Conservation (phyloP, 2,329 filamentous ascomycete species). For the Colletotrichum shisoi region DNA sequence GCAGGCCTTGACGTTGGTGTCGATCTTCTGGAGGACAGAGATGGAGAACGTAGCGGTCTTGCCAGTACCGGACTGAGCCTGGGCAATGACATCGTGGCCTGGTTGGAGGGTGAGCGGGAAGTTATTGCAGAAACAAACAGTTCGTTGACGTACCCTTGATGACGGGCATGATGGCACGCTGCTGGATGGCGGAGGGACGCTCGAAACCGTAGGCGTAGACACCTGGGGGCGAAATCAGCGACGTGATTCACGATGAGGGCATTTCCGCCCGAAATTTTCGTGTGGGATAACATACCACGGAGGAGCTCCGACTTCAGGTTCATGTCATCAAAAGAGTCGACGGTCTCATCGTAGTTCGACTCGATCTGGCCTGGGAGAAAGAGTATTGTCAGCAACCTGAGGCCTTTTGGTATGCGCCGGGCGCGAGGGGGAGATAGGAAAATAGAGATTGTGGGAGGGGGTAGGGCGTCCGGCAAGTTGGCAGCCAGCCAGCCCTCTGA, state of each 20-base stretch:
- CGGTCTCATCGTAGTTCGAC: slow-evolving; percentile 99
- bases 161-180: slow-evolving; percentile 99
- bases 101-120: slow-evolving; percentile 39
- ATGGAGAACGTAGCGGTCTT: slow-evolving; percentile 99
- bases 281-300: slow-evolving; percentile 65
- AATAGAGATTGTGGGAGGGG: slow-evolving; percentile 1
- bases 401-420: slow-evolving; percentile 22
- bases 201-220: slow-evolving; percentile 99
- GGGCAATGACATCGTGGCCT: slow-evolving; percentile 99
- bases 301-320: slow-evolving; percentile 96
- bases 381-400: slow-evolving; percentile 39
- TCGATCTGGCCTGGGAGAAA: slow-evolving; percentile 85
- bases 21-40: slow-evolving; percentile 98
- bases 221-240: slow-evolving; percentile 57
- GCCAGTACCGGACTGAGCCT: slow-evolving; percentile 99
- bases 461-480: slow-evolving; percentile 19
- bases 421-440: not conserved
- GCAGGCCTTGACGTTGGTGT: slow-evolving; percentile 91
- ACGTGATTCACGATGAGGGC: slow-evolving; percentile 11
- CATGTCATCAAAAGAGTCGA: slow-evolving; percentile 99
- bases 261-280: slow-evolving; percentile 37
- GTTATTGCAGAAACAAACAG: slow-evolving; percentile 6
- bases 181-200: slow-evolving; percentile 98
- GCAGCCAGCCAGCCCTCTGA: not conserved
- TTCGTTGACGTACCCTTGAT: slow-evolving; percentile 81